Conservation (phyloP, 352 stramenopile species). For the Phytophthora crassamura region DNA sequence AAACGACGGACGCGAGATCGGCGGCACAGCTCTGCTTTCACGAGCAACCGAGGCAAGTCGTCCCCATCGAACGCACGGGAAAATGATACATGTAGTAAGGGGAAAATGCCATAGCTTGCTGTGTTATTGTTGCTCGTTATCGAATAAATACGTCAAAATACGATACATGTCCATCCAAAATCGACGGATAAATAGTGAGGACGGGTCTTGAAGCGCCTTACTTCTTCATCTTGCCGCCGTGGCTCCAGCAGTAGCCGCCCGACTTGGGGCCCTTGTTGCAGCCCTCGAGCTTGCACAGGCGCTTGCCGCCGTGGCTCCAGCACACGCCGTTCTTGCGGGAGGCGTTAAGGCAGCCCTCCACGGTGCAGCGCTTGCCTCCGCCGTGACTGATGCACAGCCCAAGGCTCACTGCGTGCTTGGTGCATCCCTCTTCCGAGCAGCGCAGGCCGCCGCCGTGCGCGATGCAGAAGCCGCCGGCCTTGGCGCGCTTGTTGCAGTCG, state of each 20-base stretch:
- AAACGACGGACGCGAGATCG: slow-evolving; percentile 16
- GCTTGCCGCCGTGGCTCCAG: slow-evolving; percentile 84
- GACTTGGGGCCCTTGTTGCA: slow-evolving; percentile 87
- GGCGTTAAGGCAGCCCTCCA: slow-evolving; percentile 78
- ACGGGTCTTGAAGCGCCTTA: slow-evolving; percentile 37
- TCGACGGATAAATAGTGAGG: slow-evolving; percentile 50
- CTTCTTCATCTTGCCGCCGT: slow-evolving; percentile 88
- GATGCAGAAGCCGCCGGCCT: slow-evolving; percentile 83
- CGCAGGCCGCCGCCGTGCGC: slow-evolving; percentile 79
- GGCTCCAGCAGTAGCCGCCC: slow-evolving; percentile 84
- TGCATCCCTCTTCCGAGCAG: slow-evolving; percentile 73
- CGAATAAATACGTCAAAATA: slow-evolving; percentile 41
- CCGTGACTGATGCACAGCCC: slow-evolving; percentile 89
- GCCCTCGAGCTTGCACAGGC: slow-evolving; percentile 77
- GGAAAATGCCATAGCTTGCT: background rate
- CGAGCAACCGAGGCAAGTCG: background rate
- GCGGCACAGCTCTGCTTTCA: no score
- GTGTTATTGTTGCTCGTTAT: slow-evolving; percentile 17
- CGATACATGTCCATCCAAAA: slow-evolving; percentile 35
- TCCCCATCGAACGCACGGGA: background rate
- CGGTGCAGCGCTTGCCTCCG: slow-evolving; percentile 79
- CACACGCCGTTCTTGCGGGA: slow-evolving; percentile 86
- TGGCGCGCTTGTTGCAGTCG: slow-evolving; percentile 81
- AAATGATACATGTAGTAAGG: background rate
- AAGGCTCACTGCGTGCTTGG: slow-evolving; percentile 84